phyloP scores from a whole-genome alignment of 2,329 filamentous ascomycete species.

The Onygena corvina region DNA sequence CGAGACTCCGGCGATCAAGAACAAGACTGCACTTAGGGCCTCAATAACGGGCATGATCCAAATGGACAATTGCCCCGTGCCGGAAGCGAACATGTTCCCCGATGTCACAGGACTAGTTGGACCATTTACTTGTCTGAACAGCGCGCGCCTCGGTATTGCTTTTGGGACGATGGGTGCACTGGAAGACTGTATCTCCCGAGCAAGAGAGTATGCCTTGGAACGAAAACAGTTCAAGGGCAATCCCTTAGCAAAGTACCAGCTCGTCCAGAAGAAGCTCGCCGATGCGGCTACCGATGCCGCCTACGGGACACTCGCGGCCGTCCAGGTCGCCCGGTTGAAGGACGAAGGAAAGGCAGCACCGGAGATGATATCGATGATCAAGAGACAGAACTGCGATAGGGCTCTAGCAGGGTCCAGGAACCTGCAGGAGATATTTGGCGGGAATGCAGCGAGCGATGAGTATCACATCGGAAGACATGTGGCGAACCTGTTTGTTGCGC shows the following conservation, averaged over 20 bases:
- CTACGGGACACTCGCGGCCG: conserved; percentile 77
- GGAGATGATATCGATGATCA: conserved; percentile 96
- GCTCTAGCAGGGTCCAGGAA: conserved; percentile 67
- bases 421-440: conserved; percentile 91
- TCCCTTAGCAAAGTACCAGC: conserved; percentile 87
- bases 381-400: conserved; percentile 91
- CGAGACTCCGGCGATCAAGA: conserved; percentile 80
- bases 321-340: conserved; percentile 86
- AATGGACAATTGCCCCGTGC: conserved; percentile 78
- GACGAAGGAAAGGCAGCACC: conserved; percentile 76
- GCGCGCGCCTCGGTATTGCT: conserved; percentile 82
- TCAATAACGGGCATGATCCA: conserved; percentile 98
- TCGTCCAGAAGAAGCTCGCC: conserved; percentile 94
- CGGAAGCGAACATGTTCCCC: conserved; percentile 87
- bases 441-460: conserved; percentile 96
- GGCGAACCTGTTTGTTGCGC: conserved; percentile 89
- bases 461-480: conserved; percentile 92
- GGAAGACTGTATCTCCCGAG: conserved; percentile 75
- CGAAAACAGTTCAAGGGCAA: conserved; percentile 94
- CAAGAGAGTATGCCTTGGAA: conserved; percentile 79
- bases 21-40: conserved; percentile 88
- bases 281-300: conserved; percentile 85
- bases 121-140: conserved; percentile 90
- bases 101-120: conserved; percentile 74
- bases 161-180: conserved; percentile 88